These are phyloP conservation scores for Alternaria ethzedia DNA, from an alignment of 2,329 filamentous ascomycete genomes.

Conservation along the genomic window DNA sequence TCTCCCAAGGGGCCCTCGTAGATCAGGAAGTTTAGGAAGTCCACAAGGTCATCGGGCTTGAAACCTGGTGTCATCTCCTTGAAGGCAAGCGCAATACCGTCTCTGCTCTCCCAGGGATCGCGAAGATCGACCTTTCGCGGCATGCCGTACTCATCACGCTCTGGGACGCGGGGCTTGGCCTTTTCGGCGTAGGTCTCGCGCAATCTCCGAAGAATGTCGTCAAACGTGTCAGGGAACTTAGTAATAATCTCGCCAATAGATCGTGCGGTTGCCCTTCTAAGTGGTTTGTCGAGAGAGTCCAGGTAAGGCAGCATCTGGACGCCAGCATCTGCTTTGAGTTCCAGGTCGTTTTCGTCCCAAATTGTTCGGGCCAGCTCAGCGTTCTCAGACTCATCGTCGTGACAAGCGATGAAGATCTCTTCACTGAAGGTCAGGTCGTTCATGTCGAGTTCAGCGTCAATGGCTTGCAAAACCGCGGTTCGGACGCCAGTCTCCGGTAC, in stretches of 20 bases:
- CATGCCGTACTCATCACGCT: constrained; percentile 94
- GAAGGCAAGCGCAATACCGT: constrained; percentile 87
- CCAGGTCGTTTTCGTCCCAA: constrained; percentile 91
- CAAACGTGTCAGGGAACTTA: constrained; percentile 65
- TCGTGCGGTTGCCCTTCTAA: constrained; percentile 82
- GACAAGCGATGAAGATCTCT: constrained; percentile 91
- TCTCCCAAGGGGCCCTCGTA: constrained; percentile 87
- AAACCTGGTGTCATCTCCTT: constrained; percentile 78
- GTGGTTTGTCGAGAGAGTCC: constrained; percentile 77
- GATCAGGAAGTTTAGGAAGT: constrained; percentile 85
- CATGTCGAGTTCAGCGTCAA: constrained; percentile 90
- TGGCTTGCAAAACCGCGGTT: constrained; percentile 83
- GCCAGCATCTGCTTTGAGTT: constrained; percentile 70
- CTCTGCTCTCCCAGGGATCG: constrained; percentile 90
- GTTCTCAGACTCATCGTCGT: constrained; percentile 91
- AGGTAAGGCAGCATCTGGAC: constrained; percentile 77
- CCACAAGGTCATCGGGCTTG: constrained; percentile 71
- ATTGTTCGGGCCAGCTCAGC: constrained; percentile 82
- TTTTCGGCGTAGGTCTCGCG: constrained; percentile 76
- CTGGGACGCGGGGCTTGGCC: constrained; percentile 80
- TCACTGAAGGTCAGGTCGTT: constrained; percentile 85
- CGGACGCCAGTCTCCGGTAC: constrained; percentile 81
- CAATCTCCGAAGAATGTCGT: constrained; percentile 68
- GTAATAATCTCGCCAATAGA: constrained; percentile 77
- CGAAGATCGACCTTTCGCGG: constrained; percentile 84